Conservation (phyloP, 257 asterid genomes). For the Fraxinus anomala region DNA sequence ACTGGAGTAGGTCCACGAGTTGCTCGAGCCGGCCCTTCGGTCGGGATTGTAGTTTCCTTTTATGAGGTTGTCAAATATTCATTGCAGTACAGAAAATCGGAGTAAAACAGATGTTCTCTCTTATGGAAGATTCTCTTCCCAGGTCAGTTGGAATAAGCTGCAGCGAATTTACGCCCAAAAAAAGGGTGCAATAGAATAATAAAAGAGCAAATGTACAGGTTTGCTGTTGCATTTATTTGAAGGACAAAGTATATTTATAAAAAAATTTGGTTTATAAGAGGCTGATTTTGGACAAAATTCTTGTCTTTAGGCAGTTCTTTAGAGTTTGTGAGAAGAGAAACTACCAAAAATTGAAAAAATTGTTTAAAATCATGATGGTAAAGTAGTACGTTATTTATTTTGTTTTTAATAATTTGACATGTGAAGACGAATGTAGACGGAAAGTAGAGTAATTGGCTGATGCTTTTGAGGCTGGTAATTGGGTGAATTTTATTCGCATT, state of each 20-base stretch:
- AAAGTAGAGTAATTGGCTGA: background rate
- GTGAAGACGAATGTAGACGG: background rate
- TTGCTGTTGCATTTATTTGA: background rate
- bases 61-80: slow-evolving; percentile 69
- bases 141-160: background rate
- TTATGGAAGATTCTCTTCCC: background rate
- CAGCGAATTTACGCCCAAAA: background rate
- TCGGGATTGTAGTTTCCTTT: slow-evolving; percentile 80
- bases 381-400: background rate
- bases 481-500: too few species aligned
- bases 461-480: too few species aligned
- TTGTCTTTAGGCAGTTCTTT: background rate
- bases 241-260: background rate
- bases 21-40: slow-evolving; percentile 89
- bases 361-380: too few species aligned
- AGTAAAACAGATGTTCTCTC: background rate
- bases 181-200: background rate
- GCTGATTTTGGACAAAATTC: background rate
- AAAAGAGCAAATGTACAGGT: background rate
- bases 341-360: background rate
- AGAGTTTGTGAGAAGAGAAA: background rate
- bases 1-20: slow-evolving; percentile 74
- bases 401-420: background rate
- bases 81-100: slow-evolving; percentile 41
- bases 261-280: background rate